Evolutionary conservation across 345 rosid species (phyloP), one percentile per base, ranked within the genome.

Genomic region (Brassica nigra): DNA sequence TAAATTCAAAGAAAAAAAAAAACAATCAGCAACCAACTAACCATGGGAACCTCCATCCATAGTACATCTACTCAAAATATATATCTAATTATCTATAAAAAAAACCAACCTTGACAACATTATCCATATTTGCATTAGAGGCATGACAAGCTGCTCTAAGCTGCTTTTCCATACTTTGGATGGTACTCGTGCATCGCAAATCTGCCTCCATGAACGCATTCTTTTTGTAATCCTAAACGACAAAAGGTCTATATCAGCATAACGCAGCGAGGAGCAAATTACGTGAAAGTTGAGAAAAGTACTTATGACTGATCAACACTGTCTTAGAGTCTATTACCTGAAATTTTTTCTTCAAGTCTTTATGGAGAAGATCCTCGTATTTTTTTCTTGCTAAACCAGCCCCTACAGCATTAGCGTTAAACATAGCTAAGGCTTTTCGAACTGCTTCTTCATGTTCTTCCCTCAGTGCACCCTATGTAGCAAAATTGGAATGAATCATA

Each of bases 401-500:
- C 62, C 98, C 99, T 27, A 96, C 97, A 80, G 98, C 98, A 80
- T 62, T 82, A 57, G 92, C 82, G 83, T 86, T 90, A 80, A 84
- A 96, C 58, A 77, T 86, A 18, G 88, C 91, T 71, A 90, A 37
- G 23, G 99, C 86, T 64, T 81, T 93, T 65, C 85, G 90, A 70
- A 88, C 89, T 63, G 98, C 97, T 77, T 82, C 92, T 82, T 96
- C 99, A 73, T 93, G 92, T 20, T 92, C 94, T 86, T 96, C 97
- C 83, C 93, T 88, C 84, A 93, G 73, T 34, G 87, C 89, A 80
- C 64, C 92, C 99, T 96, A 85, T 83, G 49, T 29, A 81, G 36
- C 55, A 68, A 59, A 68, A 78, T 85, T 85, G 69, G 84, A 77
- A 77, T 71, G 34, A 76, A 72, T 6, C 62, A 78, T 62, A 77